Evolutionary conservation across 2,329 filamentous ascomycete species (phyloP), one percentile per base, ranked within the genome.

Genomic region (Aspergillus pseudonomiae): DNA sequence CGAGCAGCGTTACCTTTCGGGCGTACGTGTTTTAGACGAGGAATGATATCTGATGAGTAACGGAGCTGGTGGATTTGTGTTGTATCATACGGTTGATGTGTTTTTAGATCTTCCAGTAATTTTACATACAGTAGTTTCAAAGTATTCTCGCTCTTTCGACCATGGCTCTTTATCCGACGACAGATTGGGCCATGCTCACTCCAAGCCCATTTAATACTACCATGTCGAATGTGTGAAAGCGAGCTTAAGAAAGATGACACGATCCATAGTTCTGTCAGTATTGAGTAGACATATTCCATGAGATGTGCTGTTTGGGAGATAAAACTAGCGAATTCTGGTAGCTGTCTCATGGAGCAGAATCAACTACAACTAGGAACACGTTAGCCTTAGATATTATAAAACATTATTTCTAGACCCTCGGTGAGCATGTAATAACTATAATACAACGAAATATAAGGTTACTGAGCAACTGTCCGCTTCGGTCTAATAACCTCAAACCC

Each of bases 401-500:
- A 41, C 39, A 41, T 41, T 41, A 41, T 41, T 41, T 0, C 16
- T 10, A 19, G 39, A 4, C 6, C 4, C 39, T 36, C 34, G 16
- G 16, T 16, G 19, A 7, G 14, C 14, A 36, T 36, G 14, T 41
- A 41, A 19, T 16, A 19, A n/a, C 6, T 53, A 53, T 34, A 48
- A 55, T 48, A 36, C 45, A 59, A 59, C 16, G 32, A 59, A 59
- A 58, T 48, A 34, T 19, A 34, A 19, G 28, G 43, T 58, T 26
- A 19, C 39, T 26, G 21, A 43, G 54, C 28, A 6, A 32, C 32
- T 3, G 57, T 43, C 41, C 57, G 61, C 4, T 16, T 24, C 6
- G 57, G 61, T 19, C 60, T 50, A 10, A 60, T 34, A 52, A 64
- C 63, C 28, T 56, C 59, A 39, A 64, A 64, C 0, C 60, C 52